phyloP scores from a whole-genome alignment of 164 flowering plant species.

The Hamamelis virginiana region DNA sequence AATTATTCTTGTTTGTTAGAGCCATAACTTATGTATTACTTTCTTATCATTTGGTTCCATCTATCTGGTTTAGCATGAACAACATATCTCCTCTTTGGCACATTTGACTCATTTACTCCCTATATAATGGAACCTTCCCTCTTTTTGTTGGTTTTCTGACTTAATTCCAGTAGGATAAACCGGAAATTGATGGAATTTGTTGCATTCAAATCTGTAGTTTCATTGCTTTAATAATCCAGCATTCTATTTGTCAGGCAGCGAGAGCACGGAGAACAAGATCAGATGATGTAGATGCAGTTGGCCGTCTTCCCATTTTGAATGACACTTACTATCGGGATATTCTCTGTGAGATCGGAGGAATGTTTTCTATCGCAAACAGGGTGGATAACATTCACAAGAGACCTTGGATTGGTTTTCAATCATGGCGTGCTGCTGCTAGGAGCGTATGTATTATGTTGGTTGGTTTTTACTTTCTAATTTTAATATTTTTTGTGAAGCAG shows the following conservation, averaged over 20 bases:
- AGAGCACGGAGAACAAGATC: conserved; percentile 63
- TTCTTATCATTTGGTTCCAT: neutral
- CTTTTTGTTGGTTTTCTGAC: neutral
- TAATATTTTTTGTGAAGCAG: neutral
- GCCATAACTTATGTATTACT: neutral
- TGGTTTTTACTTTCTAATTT: neutral
- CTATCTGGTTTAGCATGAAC: neutral
- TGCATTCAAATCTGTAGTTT: neutral
- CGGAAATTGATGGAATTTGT: neutral
- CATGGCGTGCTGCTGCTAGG: conserved; percentile 92
- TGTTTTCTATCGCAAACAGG: conserved; percentile 83
- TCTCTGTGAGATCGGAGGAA: conserved; percentile 92
- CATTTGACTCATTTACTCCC: neutral
- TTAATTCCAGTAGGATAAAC: neutral
- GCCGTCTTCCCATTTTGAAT: conserved; percentile 76
- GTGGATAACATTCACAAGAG: conserved; percentile 81
- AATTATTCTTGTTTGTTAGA: neutral
- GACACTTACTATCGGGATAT: conserved; percentile 62
- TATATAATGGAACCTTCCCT: neutral
- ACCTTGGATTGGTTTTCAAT: conserved; percentile 99
- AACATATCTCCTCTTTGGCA: neutral
- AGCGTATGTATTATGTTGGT: conserved; percentile 46
- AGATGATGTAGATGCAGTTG: conserved; percentile 93
- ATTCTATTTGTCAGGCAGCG: conserved; percentile 49
- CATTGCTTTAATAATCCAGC: conserved; percentile 12